Percentiles rank a stretch among this genome's conserved stretches.
Evolutionary conservation across 2,329 filamentous ascomycete species (phyloP).

Genomic region (Clonostachys chloroleuca): DNA sequence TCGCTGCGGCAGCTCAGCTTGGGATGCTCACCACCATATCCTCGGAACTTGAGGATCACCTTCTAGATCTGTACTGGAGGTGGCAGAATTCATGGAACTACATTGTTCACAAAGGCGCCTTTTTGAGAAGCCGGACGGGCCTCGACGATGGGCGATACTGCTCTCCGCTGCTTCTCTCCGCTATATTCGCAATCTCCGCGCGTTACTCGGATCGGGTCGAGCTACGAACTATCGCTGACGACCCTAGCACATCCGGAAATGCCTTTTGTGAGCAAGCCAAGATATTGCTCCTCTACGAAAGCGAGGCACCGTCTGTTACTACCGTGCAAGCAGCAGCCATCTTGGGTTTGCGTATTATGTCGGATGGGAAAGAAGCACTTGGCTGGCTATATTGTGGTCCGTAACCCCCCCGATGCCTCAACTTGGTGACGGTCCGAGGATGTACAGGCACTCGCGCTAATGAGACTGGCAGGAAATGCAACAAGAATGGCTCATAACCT

Average conservation of each 20-base stretch:
- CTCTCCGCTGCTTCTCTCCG: slow-evolving; percentile 11
- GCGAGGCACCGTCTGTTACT: slow-evolving; percentile 10
- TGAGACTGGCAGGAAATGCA: slow-evolving; percentile 6
- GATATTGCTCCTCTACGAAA: slow-evolving; percentile 11
- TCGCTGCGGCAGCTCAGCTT: slow-evolving; percentile 6
- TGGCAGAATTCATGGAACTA: slow-evolving; percentile 20
- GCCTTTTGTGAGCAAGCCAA: slow-evolving; percentile 12
- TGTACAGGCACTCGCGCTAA: no score
- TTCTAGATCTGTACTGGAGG: slow-evolving; percentile 14
- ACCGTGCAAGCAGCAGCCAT: slow-evolving; percentile 14
- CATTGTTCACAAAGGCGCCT: slow-evolving; percentile 11
- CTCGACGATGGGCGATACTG: slow-evolving; percentile 8
- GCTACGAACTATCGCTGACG: slow-evolving; percentile 7
- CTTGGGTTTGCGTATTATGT: slow-evolving; percentile 9
- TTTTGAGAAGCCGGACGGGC: slow-evolving; percentile 7
- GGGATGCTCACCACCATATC: slow-evolving; percentile 5
- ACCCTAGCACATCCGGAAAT: slow-evolving; percentile 11
- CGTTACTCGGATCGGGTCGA: slow-evolving; percentile 13
- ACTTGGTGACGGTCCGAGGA: no score
- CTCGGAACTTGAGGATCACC: slow-evolving; percentile 12
- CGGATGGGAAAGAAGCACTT: slow-evolving; percentile 11
- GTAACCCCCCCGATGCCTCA: no score
- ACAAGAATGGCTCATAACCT: slow-evolving; percentile 16
- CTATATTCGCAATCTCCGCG: slow-evolving; percentile 12
- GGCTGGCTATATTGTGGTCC: slow-evolving; percentile 12